Evolutionary conservation across 176 grass and related monocot species (phyloP).

Genomic region (Panicum miliaceum): DNA sequence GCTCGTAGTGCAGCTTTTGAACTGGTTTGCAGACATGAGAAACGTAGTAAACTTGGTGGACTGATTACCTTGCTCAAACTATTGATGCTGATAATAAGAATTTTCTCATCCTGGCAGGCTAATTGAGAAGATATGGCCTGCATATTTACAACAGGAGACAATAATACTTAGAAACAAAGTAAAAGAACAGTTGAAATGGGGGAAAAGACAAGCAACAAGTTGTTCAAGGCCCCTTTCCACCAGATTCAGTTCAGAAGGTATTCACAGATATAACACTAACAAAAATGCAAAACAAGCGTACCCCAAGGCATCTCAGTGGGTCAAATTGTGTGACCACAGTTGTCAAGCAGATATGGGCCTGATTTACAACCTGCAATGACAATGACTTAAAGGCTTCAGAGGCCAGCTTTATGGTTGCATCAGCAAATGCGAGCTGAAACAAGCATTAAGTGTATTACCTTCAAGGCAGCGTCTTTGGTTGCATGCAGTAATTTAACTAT

Average conservation of each 20-base stretch:
- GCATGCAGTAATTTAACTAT: slow-evolving; percentile 77
- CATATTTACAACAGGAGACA: slow-evolving; percentile 12
- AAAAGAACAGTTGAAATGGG: background rate
- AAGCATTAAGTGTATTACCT: slow-evolving; percentile 50
- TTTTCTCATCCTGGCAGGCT: slow-evolving; percentile 68
- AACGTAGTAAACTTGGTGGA: background rate
- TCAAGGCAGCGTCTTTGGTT: slow-evolving; percentile 77
- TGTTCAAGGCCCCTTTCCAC: background rate
- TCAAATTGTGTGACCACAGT: slow-evolving; percentile 71
- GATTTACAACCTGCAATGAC: slow-evolving; percentile 77
- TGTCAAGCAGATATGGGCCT: slow-evolving; percentile 86
- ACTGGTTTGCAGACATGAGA: background rate
- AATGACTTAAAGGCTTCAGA: slow-evolving; percentile 36
- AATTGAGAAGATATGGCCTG: slow-evolving; percentile 77
- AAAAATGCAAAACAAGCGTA: slow-evolving; percentile 40
- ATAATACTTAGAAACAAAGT: slow-evolving; percentile 6
- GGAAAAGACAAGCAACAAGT: background rate
- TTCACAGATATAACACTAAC: background rate
- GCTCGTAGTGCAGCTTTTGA: background rate
- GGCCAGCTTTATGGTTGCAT: slow-evolving; percentile 23
- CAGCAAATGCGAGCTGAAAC: slow-evolving; percentile 22
- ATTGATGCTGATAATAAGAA: slow-evolving; percentile 77
- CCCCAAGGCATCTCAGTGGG: slow-evolving; percentile 76
- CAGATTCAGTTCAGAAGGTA: background rate
- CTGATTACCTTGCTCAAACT: slow-evolving; percentile 81